These are phyloP conservation scores for Ogataea henricii DNA, from an alignment of 805 yeast species.

Conservation along the genomic window DNA sequence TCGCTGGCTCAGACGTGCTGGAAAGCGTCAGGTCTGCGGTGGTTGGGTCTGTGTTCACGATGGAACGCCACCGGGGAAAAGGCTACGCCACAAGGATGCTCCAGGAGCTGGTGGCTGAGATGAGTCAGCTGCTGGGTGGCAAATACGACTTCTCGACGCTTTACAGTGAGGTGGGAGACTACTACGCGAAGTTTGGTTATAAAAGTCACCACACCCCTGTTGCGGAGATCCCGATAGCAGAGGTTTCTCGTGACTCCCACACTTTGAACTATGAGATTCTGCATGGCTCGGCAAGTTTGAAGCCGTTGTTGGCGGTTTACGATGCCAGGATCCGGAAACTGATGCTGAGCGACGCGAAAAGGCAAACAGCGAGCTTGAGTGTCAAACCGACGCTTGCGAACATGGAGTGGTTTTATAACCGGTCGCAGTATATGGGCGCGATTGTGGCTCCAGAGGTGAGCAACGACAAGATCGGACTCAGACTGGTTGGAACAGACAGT, in stretches of 20 bases:
- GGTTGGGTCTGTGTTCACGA: conserved; percentile 64
- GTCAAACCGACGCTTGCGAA: conserved; percentile 39
- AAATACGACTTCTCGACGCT: conserved; percentile 42
- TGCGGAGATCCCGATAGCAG: conserved; percentile 14
- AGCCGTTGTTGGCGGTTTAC: conserved; percentile 12
- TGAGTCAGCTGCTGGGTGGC: conserved; percentile 26
- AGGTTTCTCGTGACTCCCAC: neutral
- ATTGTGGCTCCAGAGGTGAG: conserved; percentile 6
- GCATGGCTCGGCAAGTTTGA: neutral
- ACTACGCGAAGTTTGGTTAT: conserved; percentile 66
- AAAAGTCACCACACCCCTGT: conserved; percentile 27
- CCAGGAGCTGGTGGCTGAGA: conserved; percentile 30
- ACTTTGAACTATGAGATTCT: neutral
- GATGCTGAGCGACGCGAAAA: conserved; percentile 1
- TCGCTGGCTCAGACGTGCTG: conserved; percentile 7
- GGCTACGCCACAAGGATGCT: conserved; percentile 60
- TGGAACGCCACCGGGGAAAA: conserved; percentile 47
- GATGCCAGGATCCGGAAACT: conserved; percentile 6
- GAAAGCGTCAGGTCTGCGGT: conserved; percentile 30
- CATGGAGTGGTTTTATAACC: conserved; percentile 45
- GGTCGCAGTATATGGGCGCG: conserved; percentile 29
- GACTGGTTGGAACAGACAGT: conserved; percentile 21
- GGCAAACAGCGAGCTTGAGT: conserved; percentile 6
- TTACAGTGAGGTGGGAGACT: conserved; percentile 75
- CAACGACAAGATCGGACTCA: conserved; percentile 13